Percentiles rank a stretch among this genome's conserved stretches.
These are phyloP conservation scores for Meredithiella fracta DNA, from an alignment of 2,329 filamentous ascomycete genomes.

Conservation along the genomic window DNA sequence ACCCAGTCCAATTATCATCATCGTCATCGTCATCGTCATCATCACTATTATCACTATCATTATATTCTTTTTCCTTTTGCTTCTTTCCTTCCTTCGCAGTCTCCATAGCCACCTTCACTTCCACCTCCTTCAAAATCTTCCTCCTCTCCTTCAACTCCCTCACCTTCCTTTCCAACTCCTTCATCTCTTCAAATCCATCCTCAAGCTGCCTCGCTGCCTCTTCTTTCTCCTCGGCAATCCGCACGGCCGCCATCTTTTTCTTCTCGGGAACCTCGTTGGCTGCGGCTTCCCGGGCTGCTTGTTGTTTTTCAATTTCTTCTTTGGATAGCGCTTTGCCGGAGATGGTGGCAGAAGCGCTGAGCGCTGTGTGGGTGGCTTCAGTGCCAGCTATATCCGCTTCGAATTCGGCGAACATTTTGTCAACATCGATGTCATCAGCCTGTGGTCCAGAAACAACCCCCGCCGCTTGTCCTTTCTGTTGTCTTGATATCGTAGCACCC, in stretches of 20 bases:
- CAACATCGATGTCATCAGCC: constrained; percentile 21
- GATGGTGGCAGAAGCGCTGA: constrained; percentile 36
- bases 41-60: constrained; percentile 32
- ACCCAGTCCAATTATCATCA: constrained; percentile 42
- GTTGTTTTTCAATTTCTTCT: constrained; percentile 41
- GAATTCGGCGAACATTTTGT: constrained; percentile 77
- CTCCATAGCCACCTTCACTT: background rate
- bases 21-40: constrained; percentile 36
- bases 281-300: constrained; percentile 18
- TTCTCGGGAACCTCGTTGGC: constrained; percentile 35
- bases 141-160: constrained; percentile 51
- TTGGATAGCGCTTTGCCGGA: constrained; percentile 51
- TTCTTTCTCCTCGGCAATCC: constrained; percentile 52
- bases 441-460: background rate
- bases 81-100: constrained; percentile 20
- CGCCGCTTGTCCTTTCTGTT: constrained; percentile 9
- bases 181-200: constrained; percentile 71
- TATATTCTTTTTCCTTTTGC: constrained; percentile 13
- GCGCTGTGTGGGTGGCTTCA: constrained; percentile 21
- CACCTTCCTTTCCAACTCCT: constrained; percentile 57
- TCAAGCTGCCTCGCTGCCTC: constrained; percentile 58
- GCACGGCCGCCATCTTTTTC: constrained; percentile 33
- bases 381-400: constrained; percentile 58
- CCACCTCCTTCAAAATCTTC: constrained; percentile 53
- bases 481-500: background rate